Evolutionary conservation across 1,139 yeast genomes (phyloP).

Genomic region (Yamadazyma siamensis): DNA sequence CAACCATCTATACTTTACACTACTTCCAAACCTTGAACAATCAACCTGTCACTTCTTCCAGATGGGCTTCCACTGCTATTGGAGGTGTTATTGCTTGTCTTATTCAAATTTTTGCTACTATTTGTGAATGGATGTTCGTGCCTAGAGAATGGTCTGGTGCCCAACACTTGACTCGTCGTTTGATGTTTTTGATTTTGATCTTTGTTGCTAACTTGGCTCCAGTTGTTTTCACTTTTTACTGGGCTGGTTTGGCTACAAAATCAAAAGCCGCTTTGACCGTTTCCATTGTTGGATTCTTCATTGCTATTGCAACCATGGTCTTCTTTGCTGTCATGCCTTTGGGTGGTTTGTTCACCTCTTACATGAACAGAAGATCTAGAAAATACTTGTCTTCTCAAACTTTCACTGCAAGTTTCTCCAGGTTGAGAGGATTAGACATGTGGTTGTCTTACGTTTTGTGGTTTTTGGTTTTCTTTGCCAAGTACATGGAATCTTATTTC

Average conservation of each 20-base stretch:
- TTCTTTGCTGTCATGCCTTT: slow-evolving; percentile 95
- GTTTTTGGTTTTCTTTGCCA: slow-evolving; percentile 85
- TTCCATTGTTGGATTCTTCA: slow-evolving; percentile 84
- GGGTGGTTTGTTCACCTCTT: slow-evolving; percentile 94
- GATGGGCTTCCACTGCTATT: slow-evolving; percentile 90
- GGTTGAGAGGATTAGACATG: slow-evolving; percentile 84
- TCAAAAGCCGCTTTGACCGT: slow-evolving; percentile 80
- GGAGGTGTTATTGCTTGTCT: slow-evolving; percentile 87
- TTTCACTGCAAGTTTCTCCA: slow-evolving; percentile 88
- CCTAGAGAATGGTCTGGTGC: slow-evolving; percentile 99
- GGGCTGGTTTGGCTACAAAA: slow-evolving; percentile 64
- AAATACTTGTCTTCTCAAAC: slow-evolving; percentile 92
- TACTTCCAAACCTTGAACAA: slow-evolving; percentile 81
- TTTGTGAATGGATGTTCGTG: slow-evolving; percentile 93
- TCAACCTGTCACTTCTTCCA: slow-evolving; percentile 80
- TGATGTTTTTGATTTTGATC: slow-evolving; percentile 67
- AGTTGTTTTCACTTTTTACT: slow-evolving; percentile 79
- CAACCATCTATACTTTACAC: slow-evolving; percentile 82
- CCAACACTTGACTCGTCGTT: slow-evolving; percentile 88
- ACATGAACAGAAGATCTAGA: slow-evolving; percentile 85
- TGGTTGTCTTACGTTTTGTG: slow-evolving; percentile 94
- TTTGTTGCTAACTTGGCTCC: slow-evolving; percentile 78
- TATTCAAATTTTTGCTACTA: slow-evolving; percentile 82
- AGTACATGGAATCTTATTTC: slow-evolving; percentile 86
- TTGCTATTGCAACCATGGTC: slow-evolving; percentile 77